These are phyloP conservation scores for Vigna hirtella DNA, from an alignment of 306 rosid species.

Conservation along the genomic window DNA sequence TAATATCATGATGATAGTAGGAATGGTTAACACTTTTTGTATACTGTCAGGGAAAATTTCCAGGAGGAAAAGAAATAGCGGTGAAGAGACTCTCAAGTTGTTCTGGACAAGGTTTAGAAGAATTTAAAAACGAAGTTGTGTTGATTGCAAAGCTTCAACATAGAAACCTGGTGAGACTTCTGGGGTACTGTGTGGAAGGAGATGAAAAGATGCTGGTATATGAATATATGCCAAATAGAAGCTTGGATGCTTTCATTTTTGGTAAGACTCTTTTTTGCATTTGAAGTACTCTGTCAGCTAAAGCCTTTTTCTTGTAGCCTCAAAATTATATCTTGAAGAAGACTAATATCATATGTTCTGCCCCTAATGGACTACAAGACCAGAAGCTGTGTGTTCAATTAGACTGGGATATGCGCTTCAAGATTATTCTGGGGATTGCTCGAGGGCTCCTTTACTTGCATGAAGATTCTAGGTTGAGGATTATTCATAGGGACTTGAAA, in stretches of 20 bases:
- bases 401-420: slow-evolving; percentile 75
- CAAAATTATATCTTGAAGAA: neutral
- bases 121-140: slow-evolving; percentile 81
- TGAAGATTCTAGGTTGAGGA: slow-evolving; percentile 78
- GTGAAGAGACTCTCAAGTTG: slow-evolving; percentile 83
- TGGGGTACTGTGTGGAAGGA: slow-evolving; percentile 80
- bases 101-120: slow-evolving; percentile 83
- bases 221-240: slow-evolving; percentile 81
- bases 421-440: slow-evolving; percentile 74
- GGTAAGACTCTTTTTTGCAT: slow-evolving; percentile 52
- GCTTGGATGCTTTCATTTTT: slow-evolving; percentile 78
- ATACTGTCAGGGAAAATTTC: slow-evolving; percentile 61
- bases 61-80: slow-evolving; percentile 72
- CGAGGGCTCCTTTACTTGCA: slow-evolving; percentile 86
- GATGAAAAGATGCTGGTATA: slow-evolving; percentile 80
- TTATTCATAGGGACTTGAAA: slow-evolving; percentile 78
- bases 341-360: slow-evolving; percentile 32
- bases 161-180: slow-evolving; percentile 77
- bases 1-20: slow-evolving; percentile 24
- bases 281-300: neutral
- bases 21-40: neutral
- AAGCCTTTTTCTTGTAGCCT: neutral
- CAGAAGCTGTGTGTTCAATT: slow-evolving; percentile 54
- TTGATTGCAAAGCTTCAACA: slow-evolving; percentile 86
- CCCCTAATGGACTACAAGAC: slow-evolving; percentile 52